Evolutionary conservation across 139 green algal species (phyloP), one percentile per base, ranked within the genome.

Genomic region (Chlorella sp.): DNA sequence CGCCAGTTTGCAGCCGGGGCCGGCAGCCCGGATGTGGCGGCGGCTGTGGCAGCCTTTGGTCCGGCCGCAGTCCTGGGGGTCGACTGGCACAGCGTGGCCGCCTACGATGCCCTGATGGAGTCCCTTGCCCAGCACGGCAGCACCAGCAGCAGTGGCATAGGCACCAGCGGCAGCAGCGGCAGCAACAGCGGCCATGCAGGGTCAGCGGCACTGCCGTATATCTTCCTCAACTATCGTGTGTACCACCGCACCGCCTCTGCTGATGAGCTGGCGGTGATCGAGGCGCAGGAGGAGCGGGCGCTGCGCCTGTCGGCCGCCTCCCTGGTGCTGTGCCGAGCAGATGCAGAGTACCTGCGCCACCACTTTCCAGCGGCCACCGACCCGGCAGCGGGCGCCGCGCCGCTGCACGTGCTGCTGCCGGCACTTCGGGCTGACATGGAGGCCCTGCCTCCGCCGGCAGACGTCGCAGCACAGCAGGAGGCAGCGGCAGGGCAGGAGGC

Each of bases 401-500:
- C 30, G 28, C 26, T 85, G n/a, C 88, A 93, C 63, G 92, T 94
- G 23, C 81, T 97, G 36, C 89, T 97, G 47, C 92, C 91, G 13
- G 90, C 93, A 2, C 82, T 97, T 44, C 85, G 94, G 0, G 78
- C 90, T 3, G 94, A 97, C 80, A 88, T 96, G 85, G 87, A 67
- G 2, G 18, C 47, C 21, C 38, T 95, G 36, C 44, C 85, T 0
- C 28, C 74, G 75, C 84, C 86, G 18, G 20, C 78, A 0, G 16
- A 36, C 30, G 13, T 5, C 17, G 56, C 21, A 5, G 55, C 3
- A 21, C 51, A 60, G 51, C 51, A 7, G 44, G 28, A 15, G 56
- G 71, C 65, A 87, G 68, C 32, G 15, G 51, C 51, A 21, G 51
- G 51, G 51, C 51, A 60, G 51, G 51, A 60, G 11, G 51, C 51